Conservation (phyloP, 2,329 filamentous ascomycete species). For the Botrytis medusae region DNA sequence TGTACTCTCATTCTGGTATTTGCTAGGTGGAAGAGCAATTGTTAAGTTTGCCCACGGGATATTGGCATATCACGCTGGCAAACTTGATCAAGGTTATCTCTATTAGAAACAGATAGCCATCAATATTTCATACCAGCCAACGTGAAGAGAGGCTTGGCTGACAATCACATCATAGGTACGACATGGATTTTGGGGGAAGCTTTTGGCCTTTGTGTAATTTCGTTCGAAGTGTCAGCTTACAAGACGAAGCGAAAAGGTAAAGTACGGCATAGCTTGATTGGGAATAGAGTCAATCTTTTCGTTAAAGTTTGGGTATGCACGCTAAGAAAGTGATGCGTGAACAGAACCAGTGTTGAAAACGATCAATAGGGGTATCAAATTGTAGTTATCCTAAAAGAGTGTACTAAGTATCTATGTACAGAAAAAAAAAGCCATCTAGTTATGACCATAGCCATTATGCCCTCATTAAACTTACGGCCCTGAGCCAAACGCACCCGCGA, state of each 20-base stretch:
- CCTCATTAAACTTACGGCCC: not conserved
- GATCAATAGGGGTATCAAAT: slow-evolving; percentile 20
- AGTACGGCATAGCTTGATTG: not conserved
- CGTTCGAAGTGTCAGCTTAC: slow-evolving; percentile 29
- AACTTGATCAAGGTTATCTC: not conserved
- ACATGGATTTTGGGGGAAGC: slow-evolving; percentile 72
- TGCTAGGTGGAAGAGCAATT: not conserved
- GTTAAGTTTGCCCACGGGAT: not conserved
- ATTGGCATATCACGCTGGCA: not conserved
- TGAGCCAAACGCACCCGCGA: not conserved
- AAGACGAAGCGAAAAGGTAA: not conserved
- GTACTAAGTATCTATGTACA: not conserved
- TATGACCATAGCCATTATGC: not conserved
- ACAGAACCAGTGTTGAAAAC: not conserved
- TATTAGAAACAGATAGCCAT: not conserved
- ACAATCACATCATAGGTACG: slow-evolving; percentile 56
- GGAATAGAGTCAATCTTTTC: not conserved
- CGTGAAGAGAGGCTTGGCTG: not conserved
- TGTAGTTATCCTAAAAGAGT: slow-evolving; percentile 15
- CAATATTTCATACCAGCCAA: not conserved
- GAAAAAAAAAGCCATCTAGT: not conserved
- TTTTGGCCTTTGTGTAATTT: slow-evolving; percentile 55
- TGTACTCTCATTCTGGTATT: not conserved
- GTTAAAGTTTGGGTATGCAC: not conserved
- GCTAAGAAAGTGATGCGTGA: not conserved